Percentiles rank a stretch among this genome's conserved stretches.
Conservation (phyloP, 192 early-diverging fungal species). For the Jimgerdemannia lactiflua region DNA sequence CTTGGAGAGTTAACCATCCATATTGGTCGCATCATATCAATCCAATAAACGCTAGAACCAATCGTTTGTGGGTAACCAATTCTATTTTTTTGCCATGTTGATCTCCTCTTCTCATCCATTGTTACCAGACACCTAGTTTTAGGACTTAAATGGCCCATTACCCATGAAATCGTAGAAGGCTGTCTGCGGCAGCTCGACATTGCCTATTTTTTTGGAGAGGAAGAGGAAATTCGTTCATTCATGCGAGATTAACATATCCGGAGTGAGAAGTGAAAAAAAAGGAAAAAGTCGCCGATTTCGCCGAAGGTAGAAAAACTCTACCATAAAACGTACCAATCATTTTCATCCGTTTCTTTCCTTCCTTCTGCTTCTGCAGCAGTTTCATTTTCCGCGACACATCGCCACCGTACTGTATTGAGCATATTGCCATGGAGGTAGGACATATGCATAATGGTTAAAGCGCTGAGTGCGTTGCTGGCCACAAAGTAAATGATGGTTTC, state of each 20-base stretch:
- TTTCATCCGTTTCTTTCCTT: slow-evolving; percentile 93
- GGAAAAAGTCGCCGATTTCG: slow-evolving; percentile 3
- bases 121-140: too few relatives aligned
- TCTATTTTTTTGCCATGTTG: too few relatives aligned
- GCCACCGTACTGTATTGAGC: slow-evolving; percentile 74
- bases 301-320: background rate
- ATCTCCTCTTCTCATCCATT: background rate
- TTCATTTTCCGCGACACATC: slow-evolving; percentile 99
- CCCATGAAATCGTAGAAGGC: slow-evolving; percentile 77
- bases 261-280: background rate
- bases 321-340: slow-evolving; percentile 49
- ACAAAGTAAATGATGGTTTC: background rate
- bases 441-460: too few relatives aligned
- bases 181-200: slow-evolving; percentile 90
- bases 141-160: slow-evolving; percentile 23
- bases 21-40: too few relatives aligned
- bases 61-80: too few relatives aligned
- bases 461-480: too few relatives aligned
- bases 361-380: slow-evolving; percentile 91
- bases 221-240: too few relatives aligned
- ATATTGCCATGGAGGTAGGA: too few relatives aligned
- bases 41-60: too few relatives aligned
- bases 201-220: slow-evolving; percentile 44
- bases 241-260: background rate
- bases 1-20: too few relatives aligned